Conservation (phyloP, 2,329 filamentous ascomycete species). For the Beauveria varroae region DNA sequence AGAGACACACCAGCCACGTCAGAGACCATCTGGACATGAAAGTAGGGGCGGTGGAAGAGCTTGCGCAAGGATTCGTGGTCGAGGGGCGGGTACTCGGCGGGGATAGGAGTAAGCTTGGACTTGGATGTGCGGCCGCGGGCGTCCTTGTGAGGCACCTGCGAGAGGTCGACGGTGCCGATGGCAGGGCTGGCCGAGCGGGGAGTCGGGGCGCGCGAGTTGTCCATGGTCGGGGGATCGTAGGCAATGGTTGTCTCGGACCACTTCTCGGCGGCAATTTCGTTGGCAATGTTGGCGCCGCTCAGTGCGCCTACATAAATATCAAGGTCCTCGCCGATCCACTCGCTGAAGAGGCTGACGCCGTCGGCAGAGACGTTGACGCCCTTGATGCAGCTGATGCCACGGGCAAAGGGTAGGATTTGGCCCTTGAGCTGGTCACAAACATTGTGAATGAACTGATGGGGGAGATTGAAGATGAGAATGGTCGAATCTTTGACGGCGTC, state of each 20-base stretch:
- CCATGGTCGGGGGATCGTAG: constrained; percentile 85
- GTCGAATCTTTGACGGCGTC: constrained; percentile 78
- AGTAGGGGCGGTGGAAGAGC: constrained; percentile 93
- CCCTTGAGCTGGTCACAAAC: constrained; percentile 80
- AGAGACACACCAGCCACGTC: constrained; percentile 97
- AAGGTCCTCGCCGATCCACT: constrained; percentile 84
- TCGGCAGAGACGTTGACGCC: constrained; percentile 87
- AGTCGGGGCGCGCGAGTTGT: constrained; percentile 63
- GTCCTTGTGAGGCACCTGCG: constrained; percentile 54
- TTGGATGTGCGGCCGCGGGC: constrained; percentile 59
- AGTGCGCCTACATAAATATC: constrained; percentile 96
- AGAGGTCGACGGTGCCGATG: constrained; percentile 42
- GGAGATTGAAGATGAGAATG: constrained; percentile 91
- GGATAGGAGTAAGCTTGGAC: constrained; percentile 66
- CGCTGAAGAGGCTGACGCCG: constrained; percentile 83
- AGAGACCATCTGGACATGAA: constrained; percentile 87
- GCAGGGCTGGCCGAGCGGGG: constrained; percentile 40
- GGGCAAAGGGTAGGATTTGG: constrained; percentile 83
- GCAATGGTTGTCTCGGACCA: constrained; percentile 96
- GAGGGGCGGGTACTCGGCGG: constrained; percentile 74
- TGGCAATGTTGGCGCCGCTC: constrained; percentile 92
- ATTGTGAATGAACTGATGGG: constrained; percentile 89
- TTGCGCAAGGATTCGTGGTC: constrained; percentile 76
- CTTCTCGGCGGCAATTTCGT: constrained; percentile 89
- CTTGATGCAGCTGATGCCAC: constrained; percentile 97